phyloP scores from a whole-genome alignment of 1,284 basidiomycete species.

The Schizophyllum amplum region DNA sequence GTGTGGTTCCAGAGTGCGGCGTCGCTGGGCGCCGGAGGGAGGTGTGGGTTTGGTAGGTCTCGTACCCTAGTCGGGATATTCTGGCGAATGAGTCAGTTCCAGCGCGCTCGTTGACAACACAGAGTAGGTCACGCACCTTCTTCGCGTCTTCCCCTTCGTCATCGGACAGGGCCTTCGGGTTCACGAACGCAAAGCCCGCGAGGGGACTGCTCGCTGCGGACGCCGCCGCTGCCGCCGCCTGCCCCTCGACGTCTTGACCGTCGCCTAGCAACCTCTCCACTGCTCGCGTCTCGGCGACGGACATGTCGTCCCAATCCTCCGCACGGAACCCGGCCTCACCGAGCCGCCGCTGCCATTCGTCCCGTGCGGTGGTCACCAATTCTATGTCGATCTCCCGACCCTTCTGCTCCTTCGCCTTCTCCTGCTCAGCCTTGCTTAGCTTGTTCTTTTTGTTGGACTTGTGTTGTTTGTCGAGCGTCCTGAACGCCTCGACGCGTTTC shows the following conservation, averaged over 20 bases:
- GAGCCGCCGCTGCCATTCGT: slow-evolving; percentile 30
- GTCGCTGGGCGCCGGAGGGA: background rate
- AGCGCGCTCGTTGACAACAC: background rate
- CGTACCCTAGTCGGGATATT: background rate
- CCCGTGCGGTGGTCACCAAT: slow-evolving; percentile 22
- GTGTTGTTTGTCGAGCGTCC: slow-evolving; percentile 20
- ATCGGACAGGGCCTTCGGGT: background rate
- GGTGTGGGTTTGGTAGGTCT: background rate
- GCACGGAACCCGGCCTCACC: slow-evolving; percentile 22
- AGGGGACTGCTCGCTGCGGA: background rate
- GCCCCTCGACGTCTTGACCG: slow-evolving; percentile 11
- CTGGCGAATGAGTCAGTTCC: background rate
- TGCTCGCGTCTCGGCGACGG: slow-evolving; percentile 22
- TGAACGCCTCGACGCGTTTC: slow-evolving; percentile 16
- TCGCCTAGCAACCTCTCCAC: slow-evolving; percentile 26
- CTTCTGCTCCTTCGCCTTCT: slow-evolving; percentile 18
- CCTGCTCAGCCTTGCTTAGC: slow-evolving; percentile 18
- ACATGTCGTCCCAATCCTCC: slow-evolving; percentile 33
- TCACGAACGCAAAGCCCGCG: background rate
- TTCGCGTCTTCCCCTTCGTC: background rate
- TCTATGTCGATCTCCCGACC: slow-evolving; percentile 22
- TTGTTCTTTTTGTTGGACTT: slow-evolving; percentile 13
- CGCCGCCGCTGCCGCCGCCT: slow-evolving; percentile 17
- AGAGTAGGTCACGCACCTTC: background rate
- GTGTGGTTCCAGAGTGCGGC: background rate